phyloP scores from a whole-genome alignment of 1,284 basidiomycete genomes.

The Malassezia dermatis region DNA sequence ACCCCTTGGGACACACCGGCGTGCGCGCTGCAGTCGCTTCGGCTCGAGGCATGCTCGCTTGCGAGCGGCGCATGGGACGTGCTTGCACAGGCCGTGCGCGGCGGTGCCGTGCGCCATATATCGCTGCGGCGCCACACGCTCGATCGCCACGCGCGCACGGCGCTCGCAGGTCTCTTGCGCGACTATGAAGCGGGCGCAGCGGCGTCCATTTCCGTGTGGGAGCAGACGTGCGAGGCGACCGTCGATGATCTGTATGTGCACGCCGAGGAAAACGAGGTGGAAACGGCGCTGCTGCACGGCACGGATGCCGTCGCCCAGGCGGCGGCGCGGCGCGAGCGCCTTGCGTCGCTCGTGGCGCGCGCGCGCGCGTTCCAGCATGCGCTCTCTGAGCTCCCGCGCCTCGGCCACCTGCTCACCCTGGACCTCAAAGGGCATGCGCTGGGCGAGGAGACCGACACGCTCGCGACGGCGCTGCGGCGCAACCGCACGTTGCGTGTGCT shows the following conservation, averaged over 20 bases:
- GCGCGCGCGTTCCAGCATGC: slow-evolving; percentile 3
- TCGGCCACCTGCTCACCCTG: slow-evolving; percentile 74
- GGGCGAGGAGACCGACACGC: slow-evolving; percentile 66
- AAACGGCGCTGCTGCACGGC: slow-evolving; percentile 16
- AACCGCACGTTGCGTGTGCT: slow-evolving; percentile 89
- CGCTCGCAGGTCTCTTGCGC: slow-evolving; percentile 30
- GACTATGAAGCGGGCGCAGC: slow-evolving; percentile 25
- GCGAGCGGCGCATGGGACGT: slow-evolving; percentile 30
- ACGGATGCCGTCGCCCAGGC: slow-evolving; percentile 27
- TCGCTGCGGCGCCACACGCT: slow-evolving; percentile 40
- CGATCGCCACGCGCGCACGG: slow-evolving; percentile 20
- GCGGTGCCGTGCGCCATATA: slow-evolving; percentile 37
- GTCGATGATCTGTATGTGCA: slow-evolving; percentile 8
- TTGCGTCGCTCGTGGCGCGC: neutral
- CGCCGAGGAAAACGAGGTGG: neutral
- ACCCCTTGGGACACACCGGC: slow-evolving; percentile 56
- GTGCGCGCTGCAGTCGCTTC: slow-evolving; percentile 55
- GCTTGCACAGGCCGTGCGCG: slow-evolving; percentile 33
- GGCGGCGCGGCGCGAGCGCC: slow-evolving; percentile 21
- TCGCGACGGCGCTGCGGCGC: slow-evolving; percentile 87
- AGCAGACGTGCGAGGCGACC: neutral
- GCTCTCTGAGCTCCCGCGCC: slow-evolving; percentile 61
- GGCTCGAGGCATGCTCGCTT: slow-evolving; percentile 39
- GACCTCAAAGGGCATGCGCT: slow-evolving; percentile 88
- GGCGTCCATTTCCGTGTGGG: neutral